Conservation (phyloP, 2,329 filamentous ascomycete species). For the Pseudogymnoascus sp. region DNA sequence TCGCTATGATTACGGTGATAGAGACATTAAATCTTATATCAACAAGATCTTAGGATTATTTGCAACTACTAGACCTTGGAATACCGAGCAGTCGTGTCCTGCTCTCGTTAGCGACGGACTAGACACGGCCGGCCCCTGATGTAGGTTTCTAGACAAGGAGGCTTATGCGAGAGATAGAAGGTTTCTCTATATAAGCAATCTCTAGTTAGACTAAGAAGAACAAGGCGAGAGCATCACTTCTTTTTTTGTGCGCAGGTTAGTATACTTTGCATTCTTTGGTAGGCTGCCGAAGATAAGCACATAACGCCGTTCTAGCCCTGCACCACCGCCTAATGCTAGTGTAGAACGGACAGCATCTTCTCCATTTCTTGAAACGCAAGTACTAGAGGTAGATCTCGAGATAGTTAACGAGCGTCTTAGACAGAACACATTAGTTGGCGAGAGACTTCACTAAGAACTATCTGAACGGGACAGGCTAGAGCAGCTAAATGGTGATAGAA, state of each 20-base stretch:
- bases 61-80: not conserved
- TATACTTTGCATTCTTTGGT: constrained; percentile 16
- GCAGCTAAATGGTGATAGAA: not conserved
- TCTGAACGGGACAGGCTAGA: not conserved
- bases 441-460: not conserved
- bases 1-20: not conserved
- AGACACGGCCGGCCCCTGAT: not conserved
- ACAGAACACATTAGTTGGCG: not conserved
- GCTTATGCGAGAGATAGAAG: not conserved
- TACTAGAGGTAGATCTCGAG: not conserved
- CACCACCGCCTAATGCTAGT: not conserved
- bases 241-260: constrained; percentile 14
- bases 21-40: not conserved
- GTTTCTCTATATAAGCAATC: constrained; percentile 1
- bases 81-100: not conserved
- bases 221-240: constrained; percentile 12
- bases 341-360: not conserved
- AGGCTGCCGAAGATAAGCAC: constrained; percentile 4
- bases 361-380: not conserved
- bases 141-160: not conserved
- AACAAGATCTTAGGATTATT: not conserved
- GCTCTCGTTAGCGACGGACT: not conserved
- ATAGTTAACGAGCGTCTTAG: not conserved
- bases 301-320: not conserved
- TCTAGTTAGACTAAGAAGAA: constrained; percentile 11